Evolutionary conservation across 257 asterid species (phyloP).

Genomic region (Solanum tacnaense): DNA sequence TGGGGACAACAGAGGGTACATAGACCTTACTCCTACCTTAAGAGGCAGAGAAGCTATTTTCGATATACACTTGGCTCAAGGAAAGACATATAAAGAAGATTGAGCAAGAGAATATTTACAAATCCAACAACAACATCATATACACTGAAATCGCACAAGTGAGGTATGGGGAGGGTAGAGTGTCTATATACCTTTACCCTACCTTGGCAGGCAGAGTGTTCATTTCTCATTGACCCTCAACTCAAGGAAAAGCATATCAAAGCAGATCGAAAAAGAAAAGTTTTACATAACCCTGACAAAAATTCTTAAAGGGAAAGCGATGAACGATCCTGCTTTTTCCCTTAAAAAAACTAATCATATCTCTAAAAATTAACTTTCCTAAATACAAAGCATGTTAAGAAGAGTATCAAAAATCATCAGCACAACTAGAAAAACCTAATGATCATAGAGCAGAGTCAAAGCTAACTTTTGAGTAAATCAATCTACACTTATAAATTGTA

Average conservation of each 20-base stretch:
- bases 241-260: no score
- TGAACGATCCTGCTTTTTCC: neutral
- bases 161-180: no score
- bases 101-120: no score
- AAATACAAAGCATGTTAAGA: neutral
- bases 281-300: no score
- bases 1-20: no score
- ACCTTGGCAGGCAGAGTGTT: no score
- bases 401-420: neutral
- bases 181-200: no score
- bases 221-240: no score
- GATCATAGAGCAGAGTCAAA: neutral
- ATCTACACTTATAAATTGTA: neutral
- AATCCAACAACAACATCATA: no score
- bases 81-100: neutral
- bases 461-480: neutral
- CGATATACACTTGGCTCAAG: neutral
- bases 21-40: no score
- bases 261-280: no score
- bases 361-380: neutral
- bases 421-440: neutral
- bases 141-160: no score
- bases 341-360: neutral
- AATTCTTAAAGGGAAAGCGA: neutral
- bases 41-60: neutral